Evolutionary conservation across 257 asterid species (phyloP).

Genomic region (Fraxinus cuspidata): DNA sequence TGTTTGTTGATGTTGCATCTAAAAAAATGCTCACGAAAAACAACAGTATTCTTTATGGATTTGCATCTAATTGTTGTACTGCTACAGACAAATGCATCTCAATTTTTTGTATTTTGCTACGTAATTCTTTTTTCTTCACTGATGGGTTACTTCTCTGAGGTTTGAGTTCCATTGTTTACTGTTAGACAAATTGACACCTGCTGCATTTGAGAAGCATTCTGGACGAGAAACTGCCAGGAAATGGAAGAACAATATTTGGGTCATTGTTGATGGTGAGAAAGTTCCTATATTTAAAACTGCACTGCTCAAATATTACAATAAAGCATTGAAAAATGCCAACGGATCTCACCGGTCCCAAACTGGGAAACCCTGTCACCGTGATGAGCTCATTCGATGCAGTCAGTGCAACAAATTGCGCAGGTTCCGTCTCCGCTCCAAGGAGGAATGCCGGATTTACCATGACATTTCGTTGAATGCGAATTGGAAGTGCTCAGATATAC

Average conservation of each 20-base stretch:
- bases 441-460: slow-evolving; percentile 54
- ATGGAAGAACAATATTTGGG: slow-evolving; percentile 62
- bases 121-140: background rate
- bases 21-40: no score
- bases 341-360: slow-evolving; percentile 39
- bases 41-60: no score
- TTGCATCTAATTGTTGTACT: background rate
- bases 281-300: slow-evolving; percentile 52
- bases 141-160: background rate
- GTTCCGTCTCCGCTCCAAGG: slow-evolving; percentile 51
- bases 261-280: slow-evolving; percentile 50
- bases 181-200: slow-evolving; percentile 52
- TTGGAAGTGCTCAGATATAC: slow-evolving; percentile 54
- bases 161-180: slow-evolving; percentile 22
- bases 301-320: slow-evolving; percentile 51
- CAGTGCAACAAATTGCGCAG: slow-evolving; percentile 48
- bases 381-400: slow-evolving; percentile 48
- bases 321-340: slow-evolving; percentile 41
- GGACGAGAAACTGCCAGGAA: slow-evolving; percentile 59
- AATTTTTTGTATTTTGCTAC: background rate
- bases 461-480: slow-evolving; percentile 40
- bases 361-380: slow-evolving; percentile 42
- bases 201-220: slow-evolving; percentile 64
- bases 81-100: background rate
- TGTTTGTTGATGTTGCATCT: background rate